Conservation (phyloP, 495 filamentous ascomycete species). For the Penicillium macrosclerotiorum region DNA sequence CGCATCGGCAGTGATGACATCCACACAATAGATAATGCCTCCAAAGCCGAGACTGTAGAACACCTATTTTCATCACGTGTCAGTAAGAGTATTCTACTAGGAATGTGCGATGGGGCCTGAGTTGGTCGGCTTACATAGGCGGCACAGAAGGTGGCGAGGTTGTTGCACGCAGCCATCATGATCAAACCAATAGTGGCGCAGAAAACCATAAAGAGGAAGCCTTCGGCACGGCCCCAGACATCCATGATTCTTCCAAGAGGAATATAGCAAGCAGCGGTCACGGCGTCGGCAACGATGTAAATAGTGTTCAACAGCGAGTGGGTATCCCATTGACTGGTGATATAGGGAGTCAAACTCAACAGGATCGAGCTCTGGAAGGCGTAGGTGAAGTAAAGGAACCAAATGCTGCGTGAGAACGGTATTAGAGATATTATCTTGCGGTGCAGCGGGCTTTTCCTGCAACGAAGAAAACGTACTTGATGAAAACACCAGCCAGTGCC, state of each 20-base stretch:
- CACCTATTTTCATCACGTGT: constrained; percentile 11
- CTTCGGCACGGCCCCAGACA: constrained; percentile 58
- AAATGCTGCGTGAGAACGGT: constrained; percentile 44
- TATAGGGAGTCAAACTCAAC: constrained; percentile 28
- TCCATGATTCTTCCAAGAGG: constrained; percentile 68
- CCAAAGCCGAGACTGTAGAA: constrained; percentile 54
- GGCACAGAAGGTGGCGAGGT: constrained; percentile 49
- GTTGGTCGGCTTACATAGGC: constrained; percentile 38
- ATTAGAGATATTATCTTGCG: too few species aligned
- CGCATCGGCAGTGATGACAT: constrained; percentile 60
- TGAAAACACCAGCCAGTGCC: constrained; percentile 40
- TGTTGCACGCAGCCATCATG: constrained; percentile 50
- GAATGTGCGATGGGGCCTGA: too few species aligned
- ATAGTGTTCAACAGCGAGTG: constrained; percentile 60
- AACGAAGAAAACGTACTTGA: constrained; percentile 24
- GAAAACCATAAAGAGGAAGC: constrained; percentile 46
- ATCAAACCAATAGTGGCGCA: constrained; percentile 43
- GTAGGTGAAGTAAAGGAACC: constrained; percentile 47
- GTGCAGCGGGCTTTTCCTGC: too few species aligned
- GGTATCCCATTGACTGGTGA: constrained; percentile 51
- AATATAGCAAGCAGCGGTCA: constrained; percentile 41
- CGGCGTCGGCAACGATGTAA: constrained; percentile 49
- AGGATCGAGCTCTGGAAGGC: constrained; percentile 37
- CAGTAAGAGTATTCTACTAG: background rate
- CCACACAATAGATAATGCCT: constrained; percentile 52